These are phyloP conservation scores for Populus ilicifolia DNA, from an alignment of 345 rosid genomes.

Conservation along the genomic window DNA sequence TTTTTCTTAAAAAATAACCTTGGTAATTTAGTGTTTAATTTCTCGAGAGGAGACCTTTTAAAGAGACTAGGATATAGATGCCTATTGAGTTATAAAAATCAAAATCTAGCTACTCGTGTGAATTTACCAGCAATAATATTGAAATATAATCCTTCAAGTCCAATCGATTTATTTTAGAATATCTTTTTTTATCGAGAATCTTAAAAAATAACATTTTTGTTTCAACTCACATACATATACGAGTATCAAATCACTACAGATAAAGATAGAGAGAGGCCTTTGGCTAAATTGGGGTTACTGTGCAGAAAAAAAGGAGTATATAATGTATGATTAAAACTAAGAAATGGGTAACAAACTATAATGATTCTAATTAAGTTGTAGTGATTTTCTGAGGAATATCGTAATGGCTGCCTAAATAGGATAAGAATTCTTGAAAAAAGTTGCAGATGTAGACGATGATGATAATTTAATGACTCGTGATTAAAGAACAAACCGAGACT, in stretches of 20 bases:
- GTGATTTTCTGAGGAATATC: not conserved
- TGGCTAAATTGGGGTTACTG: no score
- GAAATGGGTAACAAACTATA: not conserved
- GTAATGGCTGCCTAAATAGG: not conserved
- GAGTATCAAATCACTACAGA: no score
- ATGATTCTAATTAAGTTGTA: not conserved
- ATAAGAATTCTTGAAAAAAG: not conserved
- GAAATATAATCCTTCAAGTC: no score
- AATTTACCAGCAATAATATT: not conserved
- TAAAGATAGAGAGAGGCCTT: no score
- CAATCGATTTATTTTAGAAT: no score
- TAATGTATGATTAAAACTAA: not conserved
- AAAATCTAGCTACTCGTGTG: not conserved
- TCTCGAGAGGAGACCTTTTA: no score
- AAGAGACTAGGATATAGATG: no score
- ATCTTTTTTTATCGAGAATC: no score
- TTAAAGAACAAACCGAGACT: slow-evolving; percentile 12
- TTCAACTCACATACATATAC: no score
- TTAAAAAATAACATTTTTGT: no score
- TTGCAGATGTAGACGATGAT: not conserved
- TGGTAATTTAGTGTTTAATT: no score
- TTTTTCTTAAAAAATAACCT: not conserved
- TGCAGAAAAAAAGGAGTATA: no score
- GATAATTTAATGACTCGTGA: not conserved
- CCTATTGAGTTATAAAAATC: not conserved